phyloP scores from a whole-genome alignment of 2,329 filamentous ascomycete genomes.

The Penicillium sp. region DNA sequence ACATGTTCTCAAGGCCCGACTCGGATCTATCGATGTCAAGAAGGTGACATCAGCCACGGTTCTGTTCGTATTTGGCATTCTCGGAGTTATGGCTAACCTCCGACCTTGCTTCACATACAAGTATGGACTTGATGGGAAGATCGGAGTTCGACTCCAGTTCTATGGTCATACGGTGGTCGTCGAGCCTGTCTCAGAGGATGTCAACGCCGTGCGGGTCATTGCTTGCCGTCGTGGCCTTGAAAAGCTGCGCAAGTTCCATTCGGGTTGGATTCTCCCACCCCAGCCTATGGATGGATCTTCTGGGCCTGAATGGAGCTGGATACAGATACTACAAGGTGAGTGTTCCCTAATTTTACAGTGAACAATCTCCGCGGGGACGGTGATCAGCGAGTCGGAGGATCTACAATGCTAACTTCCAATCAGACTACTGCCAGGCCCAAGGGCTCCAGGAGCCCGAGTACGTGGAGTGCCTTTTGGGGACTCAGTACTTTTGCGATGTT shows the following conservation, averaged over 20 bases:
- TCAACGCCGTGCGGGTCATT: conserved; percentile 22
- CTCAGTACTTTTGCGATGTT: conserved; percentile 27
- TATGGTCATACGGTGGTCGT: conserved; percentile 28
- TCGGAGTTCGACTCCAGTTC: conserved; percentile 27
- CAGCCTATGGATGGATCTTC: conserved; percentile 19
- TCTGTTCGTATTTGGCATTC: conserved; percentile 34
- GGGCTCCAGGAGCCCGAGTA: neutral
- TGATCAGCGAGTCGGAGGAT: too few relatives aligned
- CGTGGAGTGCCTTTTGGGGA: neutral
- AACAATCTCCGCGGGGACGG: conserved; percentile 11
- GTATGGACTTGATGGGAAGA: conserved; percentile 11
- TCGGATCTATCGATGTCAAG: neutral
- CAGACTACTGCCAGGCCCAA: conserved; percentile 15
- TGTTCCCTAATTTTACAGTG: neutral
- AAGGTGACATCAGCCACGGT: neutral
- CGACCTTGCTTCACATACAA: conserved; percentile 26
- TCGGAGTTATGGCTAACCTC: conserved; percentile 26
- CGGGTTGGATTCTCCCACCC: conserved; percentile 29
- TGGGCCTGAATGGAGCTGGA: conserved; percentile 29
- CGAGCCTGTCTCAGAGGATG: conserved; percentile 8
- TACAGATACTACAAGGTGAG: conserved; percentile 28
- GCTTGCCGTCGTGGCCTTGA: conserved; percentile 29
- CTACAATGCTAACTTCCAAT: neutral
- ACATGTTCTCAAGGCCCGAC: neutral
- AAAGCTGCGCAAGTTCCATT: conserved; percentile 22